Percentiles rank a stretch among this genome's conserved stretches.
phyloP scores from a whole-genome alignment of 345 rosid species.

The Eucalyptus pauciflora region DNA sequence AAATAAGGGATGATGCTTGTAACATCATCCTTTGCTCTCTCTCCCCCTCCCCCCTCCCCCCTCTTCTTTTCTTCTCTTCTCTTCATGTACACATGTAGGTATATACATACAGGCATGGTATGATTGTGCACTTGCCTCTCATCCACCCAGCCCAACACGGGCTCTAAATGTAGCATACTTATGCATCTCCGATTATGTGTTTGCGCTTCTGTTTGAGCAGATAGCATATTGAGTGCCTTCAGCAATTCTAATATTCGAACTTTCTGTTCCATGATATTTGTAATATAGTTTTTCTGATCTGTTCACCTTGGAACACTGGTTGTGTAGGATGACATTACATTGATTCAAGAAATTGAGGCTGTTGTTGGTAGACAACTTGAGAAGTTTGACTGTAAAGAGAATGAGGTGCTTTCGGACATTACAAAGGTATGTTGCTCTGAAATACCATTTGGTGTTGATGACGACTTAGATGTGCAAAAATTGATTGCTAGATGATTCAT shows the following conservation, averaged over 20 bases:
- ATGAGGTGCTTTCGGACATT: conserved; percentile 62
- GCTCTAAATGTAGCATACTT: not conserved
- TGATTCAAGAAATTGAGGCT: conserved; percentile 72
- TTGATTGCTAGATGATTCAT: not conserved
- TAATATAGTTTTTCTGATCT: not conserved
- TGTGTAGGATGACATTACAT: conserved; percentile 68
- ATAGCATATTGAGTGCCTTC: not conserved
- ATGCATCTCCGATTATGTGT: not conserved
- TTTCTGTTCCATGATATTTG: not conserved
- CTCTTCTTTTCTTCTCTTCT: not conserved
- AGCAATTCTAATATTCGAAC: not conserved
- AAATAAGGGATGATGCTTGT: not conserved
- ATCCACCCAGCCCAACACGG: not conserved
- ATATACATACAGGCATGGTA: not conserved
- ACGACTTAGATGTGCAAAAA: not conserved
- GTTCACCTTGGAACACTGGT: not conserved
- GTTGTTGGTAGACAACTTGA: conserved; percentile 58
- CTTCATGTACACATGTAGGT: not conserved
- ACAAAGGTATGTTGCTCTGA: conserved; percentile 29
- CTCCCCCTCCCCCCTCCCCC: not conserved
- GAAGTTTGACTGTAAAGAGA: conserved; percentile 54
- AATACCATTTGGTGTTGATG: not conserved
- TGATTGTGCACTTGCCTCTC: not conserved
- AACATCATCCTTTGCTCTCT: not conserved
- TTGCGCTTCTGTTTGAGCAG: not conserved